A percentile compares a stretch with the other conserved stretches of the same genome.
These are phyloP conservation scores for Stagonosporopsis vannaccii DNA, from an alignment of 2,329 filamentous ascomycete species.

Conservation along the genomic window DNA sequence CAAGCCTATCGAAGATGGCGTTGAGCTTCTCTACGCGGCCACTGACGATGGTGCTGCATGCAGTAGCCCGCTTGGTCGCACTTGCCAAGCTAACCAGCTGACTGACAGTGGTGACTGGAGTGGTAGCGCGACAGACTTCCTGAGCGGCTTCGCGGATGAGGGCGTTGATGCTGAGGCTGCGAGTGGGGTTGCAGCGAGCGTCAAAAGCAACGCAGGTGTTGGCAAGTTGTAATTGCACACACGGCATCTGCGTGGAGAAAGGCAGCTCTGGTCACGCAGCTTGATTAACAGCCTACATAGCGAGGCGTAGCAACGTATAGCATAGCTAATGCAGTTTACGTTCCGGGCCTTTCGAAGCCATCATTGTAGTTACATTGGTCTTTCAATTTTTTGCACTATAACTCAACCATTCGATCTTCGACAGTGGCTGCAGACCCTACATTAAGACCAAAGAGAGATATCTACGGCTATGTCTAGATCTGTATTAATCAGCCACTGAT, in stretches of 20 bases:
- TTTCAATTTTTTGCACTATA: too few species aligned
- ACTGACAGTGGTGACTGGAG: conserved; percentile 12
- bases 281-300: too few species aligned
- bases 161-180: conserved; percentile 9
- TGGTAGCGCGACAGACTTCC: conserved; percentile 16
- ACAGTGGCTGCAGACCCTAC: too few species aligned
- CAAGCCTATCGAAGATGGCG: conserved; percentile 14
- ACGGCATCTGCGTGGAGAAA: background rate
- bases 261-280: too few species aligned
- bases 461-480: too few species aligned
- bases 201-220: conserved; percentile 24
- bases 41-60: conserved; percentile 15
- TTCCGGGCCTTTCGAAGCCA: too few species aligned
- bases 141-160: conserved; percentile 17
- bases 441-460: too few species aligned
- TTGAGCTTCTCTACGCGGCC: conserved; percentile 14
- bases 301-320: too few species aligned
- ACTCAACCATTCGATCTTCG: too few species aligned
- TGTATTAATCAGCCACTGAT: too few species aligned
- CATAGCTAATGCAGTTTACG: too few species aligned
- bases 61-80: conserved; percentile 16
- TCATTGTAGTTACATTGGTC: too few species aligned
- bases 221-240: conserved; percentile 16
- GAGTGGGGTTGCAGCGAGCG: conserved; percentile 12
- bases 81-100: conserved; percentile 18